Evolutionary conservation across 2,329 filamentous ascomycete genomes (phyloP), one percentile per base, ranked within the genome.

Genomic region (Xylariomycetidae sp.): DNA sequence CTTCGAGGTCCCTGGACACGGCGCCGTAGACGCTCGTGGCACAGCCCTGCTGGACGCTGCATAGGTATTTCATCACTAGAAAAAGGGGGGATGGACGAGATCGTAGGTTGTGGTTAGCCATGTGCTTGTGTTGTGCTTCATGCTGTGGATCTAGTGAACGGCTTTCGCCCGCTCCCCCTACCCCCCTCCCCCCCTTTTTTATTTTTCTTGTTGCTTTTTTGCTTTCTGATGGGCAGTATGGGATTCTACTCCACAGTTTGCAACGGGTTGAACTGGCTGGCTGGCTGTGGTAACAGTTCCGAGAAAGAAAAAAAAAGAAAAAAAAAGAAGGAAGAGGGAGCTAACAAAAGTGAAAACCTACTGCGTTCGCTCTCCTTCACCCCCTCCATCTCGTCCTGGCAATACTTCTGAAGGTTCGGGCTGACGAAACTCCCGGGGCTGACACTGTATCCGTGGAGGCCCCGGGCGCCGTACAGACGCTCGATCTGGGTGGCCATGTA

Each of bases 401-500:
- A 33, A 37, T 59, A 42, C 23, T 37, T 38, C 23, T 39, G 29
- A 11, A 64, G 40, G 55, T 31, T 57, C 11, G 34, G 27, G 54
- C 18, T 58, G 42, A 27, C 66, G 41, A 72, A 68, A 15, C 56
- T 56, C 8, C 70, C 70, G 0, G 69, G 70, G 40, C 67, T 59
- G 4, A 74, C 36, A 23, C 58, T 60, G 11, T 57, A 51, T 2
- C 57, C 66, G 35, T 67, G 66, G 0, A 73, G 40, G 15, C 63
- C 61, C 10, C 49, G 41, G 1, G 45, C 64, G 43, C 1, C 39
- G 41, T 67, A 70, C 1, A 58, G 58, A 2, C 68, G 59, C 27
- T 72, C 68, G 20, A 74, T 62, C 37, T 69, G 57, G 38, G 63
- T 70, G 14, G 68, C 59, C 48, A 69, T 63, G 37, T 61, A 69